Evolutionary conservation across 495 filamentous ascomycete genomes (phyloP), one percentile per base, ranked within the genome.

Genomic region (Cercophora sp.): DNA sequence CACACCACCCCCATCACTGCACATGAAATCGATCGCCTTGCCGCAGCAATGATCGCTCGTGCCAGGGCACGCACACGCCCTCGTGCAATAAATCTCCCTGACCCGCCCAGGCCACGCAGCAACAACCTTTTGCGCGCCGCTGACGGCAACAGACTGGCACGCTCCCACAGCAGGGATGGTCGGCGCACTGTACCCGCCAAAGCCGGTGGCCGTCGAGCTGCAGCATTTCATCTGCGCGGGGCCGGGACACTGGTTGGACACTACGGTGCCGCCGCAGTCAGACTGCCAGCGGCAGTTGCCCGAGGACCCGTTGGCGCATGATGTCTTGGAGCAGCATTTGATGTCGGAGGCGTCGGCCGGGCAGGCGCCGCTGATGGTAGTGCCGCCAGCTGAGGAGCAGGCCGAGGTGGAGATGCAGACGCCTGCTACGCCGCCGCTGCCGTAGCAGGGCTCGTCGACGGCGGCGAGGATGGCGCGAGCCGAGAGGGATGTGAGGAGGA

Each of bases 1-100:
- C 52, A 72, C 69, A 37, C 67, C 70, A 32, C 67, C 65, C 24
- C 48, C 61, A 59, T 68, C 62, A 8, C 67, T 65, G 55, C 69
- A 71, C 72, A 76, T 74, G 3, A 74, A 54, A 55, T 76, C 72
- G 15, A 64, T 64, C 4, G 73, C 73, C 48, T 65, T 61, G 2
- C 73, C 73, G 22, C 58, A 64, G 42, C 71, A 73, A 50, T 75
- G 73, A 29, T 74, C 73, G 24, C 62, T 65, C 2, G 54, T 52
- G 0, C 59, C 62, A 0, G 59, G 55, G 37, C 66, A 69, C 0
- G 56, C 40, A 32, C 68, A 72, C 20, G 57, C 60, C 10, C 66
- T 52, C 18, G 54, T 68, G 54, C 69, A 72, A 23, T 50, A 59
- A 35, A 72, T 70, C 59, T 72, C 32, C 24, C 68, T 46, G 1